Percentiles rank a stretch among this genome's conserved stretches.
Conservation (phyloP, 306 rosid species). For the Aeschynomene evenia region DNA sequence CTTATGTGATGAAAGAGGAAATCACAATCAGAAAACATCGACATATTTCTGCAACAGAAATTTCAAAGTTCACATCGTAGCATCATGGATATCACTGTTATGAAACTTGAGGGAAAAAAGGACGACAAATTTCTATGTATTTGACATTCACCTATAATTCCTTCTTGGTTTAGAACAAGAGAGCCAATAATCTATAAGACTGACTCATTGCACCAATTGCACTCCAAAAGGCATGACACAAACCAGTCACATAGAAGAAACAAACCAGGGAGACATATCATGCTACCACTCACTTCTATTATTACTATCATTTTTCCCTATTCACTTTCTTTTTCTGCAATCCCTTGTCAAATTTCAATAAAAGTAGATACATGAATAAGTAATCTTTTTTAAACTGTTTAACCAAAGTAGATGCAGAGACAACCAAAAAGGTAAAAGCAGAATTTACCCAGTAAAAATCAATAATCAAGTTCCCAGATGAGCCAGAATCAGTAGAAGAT, state of each 20-base stretch:
- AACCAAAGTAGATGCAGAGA: slow-evolving; percentile 11
- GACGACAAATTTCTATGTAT: neutral
- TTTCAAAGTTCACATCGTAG: slow-evolving; percentile 14
- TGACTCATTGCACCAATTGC: slow-evolving; percentile 4
- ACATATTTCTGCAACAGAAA: neutral
- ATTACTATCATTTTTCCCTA: neutral
- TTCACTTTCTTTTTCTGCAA: slow-evolving; percentile 12
- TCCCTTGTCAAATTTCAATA: neutral
- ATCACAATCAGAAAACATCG: neutral
- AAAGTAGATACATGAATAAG: slow-evolving; percentile 14
- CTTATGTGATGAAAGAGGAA: neutral
- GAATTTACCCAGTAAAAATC: slow-evolving; percentile 92
- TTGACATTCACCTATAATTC: neutral
- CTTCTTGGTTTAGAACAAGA: slow-evolving; percentile 1
- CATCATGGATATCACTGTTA: slow-evolving; percentile 1
- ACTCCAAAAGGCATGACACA: slow-evolving; percentile 7
- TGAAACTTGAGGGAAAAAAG: neutral
- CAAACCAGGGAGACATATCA: neutral
- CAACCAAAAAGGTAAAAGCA: neutral
- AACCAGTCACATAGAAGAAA: slow-evolving; percentile 2
- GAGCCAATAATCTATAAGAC: neutral
- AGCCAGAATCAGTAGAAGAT: slow-evolving; percentile 92
- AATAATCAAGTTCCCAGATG: slow-evolving; percentile 77
- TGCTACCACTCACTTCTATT: neutral
- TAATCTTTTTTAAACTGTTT: neutral